A percentile compares a stretch with the other conserved stretches of the same genome.
These are phyloP conservation scores for Penicillium diatomitis DNA, from an alignment of 495 filamentous ascomycete species.

Conservation along the genomic window DNA sequence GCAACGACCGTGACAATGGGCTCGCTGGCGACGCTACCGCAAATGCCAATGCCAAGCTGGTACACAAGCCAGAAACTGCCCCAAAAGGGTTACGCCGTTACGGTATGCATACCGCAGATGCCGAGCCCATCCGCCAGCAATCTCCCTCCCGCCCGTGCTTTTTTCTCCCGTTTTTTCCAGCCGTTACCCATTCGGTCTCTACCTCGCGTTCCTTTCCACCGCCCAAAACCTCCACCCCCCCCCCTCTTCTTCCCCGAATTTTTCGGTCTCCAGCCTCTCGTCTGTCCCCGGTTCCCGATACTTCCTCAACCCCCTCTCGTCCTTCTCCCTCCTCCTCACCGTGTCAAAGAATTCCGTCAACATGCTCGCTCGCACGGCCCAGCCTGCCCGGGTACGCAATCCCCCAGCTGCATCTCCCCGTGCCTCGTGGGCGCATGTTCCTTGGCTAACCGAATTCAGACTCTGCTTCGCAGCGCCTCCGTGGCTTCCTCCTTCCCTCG, in stretches of 20 bases:
- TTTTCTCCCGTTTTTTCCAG: constrained; percentile 28
- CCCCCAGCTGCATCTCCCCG: constrained; percentile 2
- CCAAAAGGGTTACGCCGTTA: constrained; percentile 14
- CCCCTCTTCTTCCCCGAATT: background rate
- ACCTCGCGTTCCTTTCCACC: constrained; percentile 12
- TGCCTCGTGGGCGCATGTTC: constrained; percentile 1
- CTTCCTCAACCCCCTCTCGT: background rate
- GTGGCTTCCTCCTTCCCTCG: constrained; percentile 26
- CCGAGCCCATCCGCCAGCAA: constrained; percentile 34
- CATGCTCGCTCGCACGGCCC: constrained; percentile 23
- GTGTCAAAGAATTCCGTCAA: constrained; percentile 2
- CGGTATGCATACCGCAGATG: background rate
- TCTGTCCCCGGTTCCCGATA: constrained; percentile 1
- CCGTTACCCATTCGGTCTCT: constrained; percentile 2
- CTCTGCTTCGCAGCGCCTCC: constrained; percentile 33
- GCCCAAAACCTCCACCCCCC: background rate
- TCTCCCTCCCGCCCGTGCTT: background rate
- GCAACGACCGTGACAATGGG: too few species aligned
- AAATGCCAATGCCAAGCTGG: too few species aligned
- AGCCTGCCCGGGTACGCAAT: constrained; percentile 19
- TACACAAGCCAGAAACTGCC: too few species aligned
- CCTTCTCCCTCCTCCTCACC: background rate
- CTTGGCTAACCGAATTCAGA: constrained; percentile 21
- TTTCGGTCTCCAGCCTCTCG: background rate
- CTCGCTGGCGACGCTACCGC: too few species aligned